Evolutionary conservation across 1,284 basidiomycete species (phyloP), one percentile per base, ranked within the genome.

Genomic region (Ustilago trichophora): DNA sequence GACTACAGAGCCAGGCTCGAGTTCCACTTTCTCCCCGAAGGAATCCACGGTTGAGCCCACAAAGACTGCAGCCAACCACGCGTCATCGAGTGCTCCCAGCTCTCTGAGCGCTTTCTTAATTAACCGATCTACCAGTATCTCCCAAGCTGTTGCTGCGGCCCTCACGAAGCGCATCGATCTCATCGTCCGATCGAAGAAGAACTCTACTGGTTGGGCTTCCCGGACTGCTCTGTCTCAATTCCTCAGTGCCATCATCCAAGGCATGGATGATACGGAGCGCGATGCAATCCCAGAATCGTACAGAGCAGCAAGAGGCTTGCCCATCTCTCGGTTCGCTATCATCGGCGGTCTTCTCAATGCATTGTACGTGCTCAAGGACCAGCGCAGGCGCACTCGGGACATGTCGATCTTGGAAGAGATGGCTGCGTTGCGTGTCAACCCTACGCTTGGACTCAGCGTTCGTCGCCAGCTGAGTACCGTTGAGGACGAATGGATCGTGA

Each of bases 311-410:
- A 36, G 48, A 15, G 63, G 71, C 2, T 19, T 65, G 15, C 72
- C 65, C 15, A 51, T 80, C 10, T 59, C 78, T 10, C 55, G 65
- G 21, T 70, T 80, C 13, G 63, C 77, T 15, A 49, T 80, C 15
- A 56, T 74, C 31, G 69, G 73, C 1, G 78, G 78, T 5, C 59
- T 80, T 0, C 57, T 80, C 10, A 69, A 65, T 12, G 76, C 76
- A 4, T 51, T 80, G 9, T 62, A 73, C 36, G 22, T 63, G 3
- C 69, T 70, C 24, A 68, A 71, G n/a, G 72, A 63, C 10, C 72
- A 74, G 45, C 46, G 68, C 21, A 56, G 29, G 22, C 54, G 60
- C 32, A 44, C 48, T 6, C 34, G 60, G 3, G 54, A 64, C 35
- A 69, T 69, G 66, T 69, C 66, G 24, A 56, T 64, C 19, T 44